Evolutionary conservation across 176 grass and related monocot species (phyloP), one percentile per base, ranked within the genome.

Genomic region (Phoenix dactylifera): DNA sequence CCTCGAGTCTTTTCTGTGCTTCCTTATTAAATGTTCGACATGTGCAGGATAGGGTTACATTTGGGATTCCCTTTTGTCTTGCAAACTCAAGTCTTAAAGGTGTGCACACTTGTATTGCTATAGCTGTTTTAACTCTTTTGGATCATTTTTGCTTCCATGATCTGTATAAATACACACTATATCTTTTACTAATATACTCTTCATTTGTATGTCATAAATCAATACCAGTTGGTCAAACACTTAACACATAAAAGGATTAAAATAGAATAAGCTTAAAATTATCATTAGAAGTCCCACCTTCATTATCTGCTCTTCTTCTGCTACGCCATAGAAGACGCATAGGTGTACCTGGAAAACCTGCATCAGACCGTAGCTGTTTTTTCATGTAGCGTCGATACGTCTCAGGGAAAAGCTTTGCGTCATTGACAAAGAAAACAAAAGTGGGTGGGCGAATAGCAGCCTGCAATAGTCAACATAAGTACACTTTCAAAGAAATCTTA

Each of bases 401-500:
- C n/a, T 90, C 91, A 18, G 91, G 69, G 60, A 90, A 90, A 18
- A 96, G 83, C 73, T 96, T 96, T 1, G 77, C 86, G 44, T 96
- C 91, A 25, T 96, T 96, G 26, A 96, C 91, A 58, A 95, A 87
- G 69, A 95, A 81, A 69, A 95, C 91, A 72, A 95, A 96, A 16
- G 91, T 96, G 59, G 91, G 86, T 10, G 91, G 91, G 55, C 83
- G 64, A 44, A 85, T 15, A 65, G 91, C 91, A 77, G 83, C 91
- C 91, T 90, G 59, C 64, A 80, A 60, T 39, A 63, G 9, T 62
- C 25, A 64, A 30, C 0, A 39, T 2, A 39, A 44, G 35, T 44
- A 44, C 35, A 44, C 10, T 44, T 44, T 44, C 10, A 44, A 12
- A 44, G 35, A 44, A 44, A 44, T 9, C 35, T 44, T 12, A 44